phyloP scores from a whole-genome alignment of 208 protist genomes.

The Leishmania amazonensis region DNA sequence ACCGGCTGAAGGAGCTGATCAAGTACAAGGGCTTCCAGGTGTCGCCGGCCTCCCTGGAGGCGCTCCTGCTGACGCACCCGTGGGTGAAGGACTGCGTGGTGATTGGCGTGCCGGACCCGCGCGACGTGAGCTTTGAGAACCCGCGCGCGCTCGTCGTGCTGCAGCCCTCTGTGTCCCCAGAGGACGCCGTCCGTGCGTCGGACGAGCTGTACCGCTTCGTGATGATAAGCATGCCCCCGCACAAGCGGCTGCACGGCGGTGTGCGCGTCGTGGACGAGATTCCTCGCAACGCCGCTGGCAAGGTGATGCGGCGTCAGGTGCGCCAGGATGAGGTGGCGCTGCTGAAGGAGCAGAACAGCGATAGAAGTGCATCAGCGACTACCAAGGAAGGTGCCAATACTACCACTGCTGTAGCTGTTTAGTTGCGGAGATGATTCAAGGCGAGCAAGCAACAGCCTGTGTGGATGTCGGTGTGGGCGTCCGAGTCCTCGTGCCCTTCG shows the following conservation, averaged over 20 bases:
- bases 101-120: constrained; percentile 56
- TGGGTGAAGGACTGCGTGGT: constrained; percentile 72
- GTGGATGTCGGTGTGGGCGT: not conserved
- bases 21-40: constrained; percentile 93
- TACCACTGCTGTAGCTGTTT: not conserved
- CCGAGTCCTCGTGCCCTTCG: not conserved
- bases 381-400: not conserved
- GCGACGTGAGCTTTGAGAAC: constrained; percentile 59
- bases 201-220: constrained; percentile 53
- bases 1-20: constrained; percentile 91
- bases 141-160: constrained; percentile 77
- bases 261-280: constrained; percentile 72
- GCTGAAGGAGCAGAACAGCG: constrained; percentile 29
- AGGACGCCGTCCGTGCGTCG: constrained; percentile 42
- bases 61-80: constrained; percentile 51
- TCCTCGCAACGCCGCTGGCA: constrained; percentile 73
- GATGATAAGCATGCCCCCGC: constrained; percentile 42
- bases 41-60: constrained; percentile 80
- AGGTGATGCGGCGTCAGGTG: constrained; percentile 75
- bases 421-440: not conserved
- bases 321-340: constrained; percentile 38
- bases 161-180: constrained; percentile 20
- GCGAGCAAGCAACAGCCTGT: too few relatives aligned
- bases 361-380: not conserved
- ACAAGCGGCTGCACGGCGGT: constrained; percentile 78